phyloP scores from a whole-genome alignment of 2,329 filamentous ascomycete genomes.

The Curvularia eragrostidis region DNA sequence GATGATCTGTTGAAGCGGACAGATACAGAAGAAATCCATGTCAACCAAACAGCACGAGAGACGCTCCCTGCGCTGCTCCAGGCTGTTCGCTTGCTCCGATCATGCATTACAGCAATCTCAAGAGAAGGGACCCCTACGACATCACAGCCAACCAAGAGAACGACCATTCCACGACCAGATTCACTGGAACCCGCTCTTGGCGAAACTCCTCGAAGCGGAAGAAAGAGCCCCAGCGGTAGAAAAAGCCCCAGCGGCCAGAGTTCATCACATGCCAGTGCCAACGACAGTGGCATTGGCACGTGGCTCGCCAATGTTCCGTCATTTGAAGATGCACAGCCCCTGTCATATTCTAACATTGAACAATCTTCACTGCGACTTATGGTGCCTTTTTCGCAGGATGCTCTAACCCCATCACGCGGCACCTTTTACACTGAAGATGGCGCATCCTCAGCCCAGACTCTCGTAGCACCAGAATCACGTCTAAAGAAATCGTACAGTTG shows the following conservation, averaged over 20 bases:
- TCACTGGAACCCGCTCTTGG: slow-evolving; percentile 32
- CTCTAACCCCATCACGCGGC: slow-evolving; percentile 28
- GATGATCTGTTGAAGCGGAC: slow-evolving; percentile 35
- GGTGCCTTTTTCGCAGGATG: slow-evolving; percentile 20
- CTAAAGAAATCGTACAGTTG: slow-evolving; percentile 32
- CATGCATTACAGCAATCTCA: slow-evolving; percentile 31
- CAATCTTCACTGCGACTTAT: slow-evolving; percentile 9
- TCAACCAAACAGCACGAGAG: slow-evolving; percentile 34
- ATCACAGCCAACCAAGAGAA: slow-evolving; percentile 18
- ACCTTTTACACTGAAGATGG: slow-evolving; percentile 44
- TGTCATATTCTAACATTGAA: slow-evolving; percentile 24
- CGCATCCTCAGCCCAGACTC: slow-evolving; percentile 28
- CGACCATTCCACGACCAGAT: slow-evolving; percentile 31
- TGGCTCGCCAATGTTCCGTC: slow-evolving; percentile 41
- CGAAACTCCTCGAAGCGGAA: slow-evolving; percentile 30
- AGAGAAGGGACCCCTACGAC: slow-evolving; percentile 19
- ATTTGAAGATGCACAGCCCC: slow-evolving; percentile 26
- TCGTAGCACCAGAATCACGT: slow-evolving; percentile 26
- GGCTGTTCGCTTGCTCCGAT: slow-evolving; percentile 33
- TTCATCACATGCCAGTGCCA: slow-evolving; percentile 15
- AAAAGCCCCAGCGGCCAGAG: slow-evolving; percentile 20
- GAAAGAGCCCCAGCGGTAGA: slow-evolving; percentile 23
- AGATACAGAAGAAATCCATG: slow-evolving; percentile 34
- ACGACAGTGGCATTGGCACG: slow-evolving; percentile 34
- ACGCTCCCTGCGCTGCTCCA: slow-evolving; percentile 33